Base-by-base conservation (phyloP, 345 rosid genomes). In the Orychophragmus violaceus region DNA sequence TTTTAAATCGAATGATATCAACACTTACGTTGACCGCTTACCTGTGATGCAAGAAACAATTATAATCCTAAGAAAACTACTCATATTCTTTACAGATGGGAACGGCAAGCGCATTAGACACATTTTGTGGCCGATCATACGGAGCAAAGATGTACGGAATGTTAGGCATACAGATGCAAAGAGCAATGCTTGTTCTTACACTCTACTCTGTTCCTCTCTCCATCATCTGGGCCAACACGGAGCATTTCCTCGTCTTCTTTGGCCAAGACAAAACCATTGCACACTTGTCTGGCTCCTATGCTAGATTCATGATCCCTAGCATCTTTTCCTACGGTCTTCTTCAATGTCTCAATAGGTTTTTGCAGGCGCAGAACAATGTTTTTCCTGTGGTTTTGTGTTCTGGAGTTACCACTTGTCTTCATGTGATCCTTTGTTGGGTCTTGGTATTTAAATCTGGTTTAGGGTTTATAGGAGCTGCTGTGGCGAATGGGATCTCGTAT, bases 21-120 rank as follows among this genome's bases (percentile, higher is more conserved):
- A 67, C 18, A n/a, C 24, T 39, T 66, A 6, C 0, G 7, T 35
- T 33, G 28, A 35, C 9, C 28, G 33, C 18, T 69, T 59, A 25
- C 59, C 50, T 59, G 23, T 36, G 6, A 36, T 13, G 17, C 74
- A 69, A 69, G 53, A 46, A 46, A 46, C 51, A 22, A 59, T 18
- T 3, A 52, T 49, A 5, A 29, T 16, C 0, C 27, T 32, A 16
- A 37, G 39, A 41, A 57, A 46, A 33, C 24, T 11, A 24, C 50
- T 57, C 8, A 22, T 6, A 21, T 33, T 36, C 12, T 59, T 33
- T 50, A 37, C 64, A 85, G 89, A 41, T 82, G 56, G 89, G 95
- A 51, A 83, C 83, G 82, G 82, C 81, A 24, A 85, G 91, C 68
- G 96, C 90, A 5, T 55, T 84, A 77, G 90, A 84, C 61, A 86